Evolutionary conservation across 73 alveolate genomes (phyloP), one percentile per base, ranked within the genome.

Genomic region (Stentor roeselii): DNA sequence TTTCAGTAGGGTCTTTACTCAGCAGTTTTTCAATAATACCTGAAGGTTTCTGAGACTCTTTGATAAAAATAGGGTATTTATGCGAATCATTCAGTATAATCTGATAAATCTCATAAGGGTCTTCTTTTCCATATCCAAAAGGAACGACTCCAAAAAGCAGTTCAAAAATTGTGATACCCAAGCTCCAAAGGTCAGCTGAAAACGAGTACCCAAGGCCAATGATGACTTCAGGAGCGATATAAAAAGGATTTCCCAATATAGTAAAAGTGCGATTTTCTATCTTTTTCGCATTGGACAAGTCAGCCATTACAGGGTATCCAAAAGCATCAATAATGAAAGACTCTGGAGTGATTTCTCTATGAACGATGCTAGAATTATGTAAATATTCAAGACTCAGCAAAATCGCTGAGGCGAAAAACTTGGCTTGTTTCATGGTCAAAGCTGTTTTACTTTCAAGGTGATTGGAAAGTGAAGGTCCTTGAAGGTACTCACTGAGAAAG

Each of bases 161-260:
- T 77, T 83, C 76, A 76, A 76, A 84, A 76, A 83, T 41, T 58
- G 77, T 37, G 3, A 84, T 67, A 15, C 90, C 90, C 31, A 84
- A 77, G 77, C 88, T 77, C 90, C 90, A 84, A 37, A 39, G 39
- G 77, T 84, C 90, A 37, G 82, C 60, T 76, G 75, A 39, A 61
- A 78, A 84, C 59, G 88, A 88, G 82, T 92, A 90, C 3, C 96
- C 97, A 27, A 60, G 82, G 40, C 93, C 95, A 3, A 75, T 75
- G 34, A 92, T 86, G 32, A 92, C 89, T 92, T 92, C 97, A 75
- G 97, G 97, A 4, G 97, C 95, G 34, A 92, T 82, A 84, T 92
- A 92, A 75, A 90, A 95, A 36, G 96, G 97, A 27, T 94, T 90
- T 31, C 97, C 97, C 32, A 90, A 36, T 21, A 67, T 21, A 0